Evolutionary conservation across 2,329 filamentous ascomycete genomes (phyloP), one percentile per base, ranked within the genome.

Genomic region (Rosellinia necatrix): DNA sequence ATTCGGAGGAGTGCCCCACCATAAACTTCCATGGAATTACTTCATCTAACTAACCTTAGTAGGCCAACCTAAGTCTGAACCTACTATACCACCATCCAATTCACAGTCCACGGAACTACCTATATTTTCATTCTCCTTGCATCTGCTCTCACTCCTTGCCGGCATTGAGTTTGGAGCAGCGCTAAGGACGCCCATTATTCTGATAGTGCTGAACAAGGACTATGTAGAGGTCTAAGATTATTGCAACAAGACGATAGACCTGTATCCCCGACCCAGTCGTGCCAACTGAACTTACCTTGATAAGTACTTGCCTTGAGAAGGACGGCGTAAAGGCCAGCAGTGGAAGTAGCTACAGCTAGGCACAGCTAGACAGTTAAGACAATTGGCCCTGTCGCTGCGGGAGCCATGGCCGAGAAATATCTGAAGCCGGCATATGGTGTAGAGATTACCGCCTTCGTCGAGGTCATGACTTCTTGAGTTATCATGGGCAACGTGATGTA

Each of bases 141-240:
- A n/a, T n/a, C n/a, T n/a, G n/a, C n/a, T n/a, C n/a, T n/a, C n/a
- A n/a, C n/a, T n/a, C n/a, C n/a, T n/a, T n/a, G n/a, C 91, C 2
- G 93, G 93, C 46, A 93, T 89, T 43, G 94, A 97, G 74, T 90
- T 90, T 68, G 93, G 94, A 41, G 78, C 93, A 65, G 96, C 92
- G 4, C 80, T 97, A 48, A 93, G 94, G 49, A 96, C 92, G 3
- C 94, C 93, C 1, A 96, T 97, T 71, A 89, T 84, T 58, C 84
- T 97, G 77, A 78, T 90, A 56, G 92, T 97, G 38, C 81, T 87
- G 74, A 97, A 97, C 74, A 87, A 97, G 78, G 92, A 97, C 73
- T n/a, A n/a, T n/a, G n/a, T 91, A 96, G 72, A 81, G 93, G 61
- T 93, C 92, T 32, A 87, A 91, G 94, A 99, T 78, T 97, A 97